Evolutionary conservation across 1,284 basidiomycete genomes (phyloP).

Genomic region (Ustilago cynodontis): DNA sequence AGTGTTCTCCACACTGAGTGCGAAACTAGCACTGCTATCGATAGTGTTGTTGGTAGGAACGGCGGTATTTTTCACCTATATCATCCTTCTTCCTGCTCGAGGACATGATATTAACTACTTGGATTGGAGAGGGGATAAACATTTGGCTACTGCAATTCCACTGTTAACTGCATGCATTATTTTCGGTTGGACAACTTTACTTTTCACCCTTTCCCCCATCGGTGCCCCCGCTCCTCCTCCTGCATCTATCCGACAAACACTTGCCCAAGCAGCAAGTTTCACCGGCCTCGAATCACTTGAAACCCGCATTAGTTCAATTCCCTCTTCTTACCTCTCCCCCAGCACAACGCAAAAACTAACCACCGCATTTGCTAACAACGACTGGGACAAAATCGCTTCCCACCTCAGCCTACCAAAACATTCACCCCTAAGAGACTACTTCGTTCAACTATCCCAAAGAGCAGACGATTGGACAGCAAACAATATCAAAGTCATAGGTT

Average conservation of each 20-base stretch:
- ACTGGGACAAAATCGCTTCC: constrained; percentile 13
- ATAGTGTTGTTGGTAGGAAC: constrained; percentile 24
- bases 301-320: constrained; percentile 12
- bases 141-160: constrained; percentile 28
- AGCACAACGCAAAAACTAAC: not conserved
- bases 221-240: constrained; percentile 44
- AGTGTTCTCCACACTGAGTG: not conserved
- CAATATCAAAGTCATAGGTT: constrained; percentile 40
- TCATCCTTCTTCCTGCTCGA: constrained; percentile 40
- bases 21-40: constrained; percentile 22
- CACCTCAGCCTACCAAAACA: not conserved
- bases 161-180: constrained; percentile 44
- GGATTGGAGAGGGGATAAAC: constrained; percentile 34
- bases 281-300: constrained; percentile 11
- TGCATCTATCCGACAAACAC: not conserved
- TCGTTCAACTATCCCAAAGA: constrained; percentile 3
- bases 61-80: constrained; percentile 34
- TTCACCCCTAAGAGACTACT: constrained; percentile 3
- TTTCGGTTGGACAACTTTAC: constrained; percentile 32
- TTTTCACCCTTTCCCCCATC: constrained; percentile 40
- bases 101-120: constrained; percentile 37
- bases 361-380: not conserved
- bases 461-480: constrained; percentile 28
- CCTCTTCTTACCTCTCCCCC: constrained; percentile 1
- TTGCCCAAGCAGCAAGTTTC: constrained; percentile 22